A percentile compares a stretch with the other conserved stretches of the same genome.
Conservation (phyloP, 139 green algal genomes). For the Coccomyxa sp. region DNA sequence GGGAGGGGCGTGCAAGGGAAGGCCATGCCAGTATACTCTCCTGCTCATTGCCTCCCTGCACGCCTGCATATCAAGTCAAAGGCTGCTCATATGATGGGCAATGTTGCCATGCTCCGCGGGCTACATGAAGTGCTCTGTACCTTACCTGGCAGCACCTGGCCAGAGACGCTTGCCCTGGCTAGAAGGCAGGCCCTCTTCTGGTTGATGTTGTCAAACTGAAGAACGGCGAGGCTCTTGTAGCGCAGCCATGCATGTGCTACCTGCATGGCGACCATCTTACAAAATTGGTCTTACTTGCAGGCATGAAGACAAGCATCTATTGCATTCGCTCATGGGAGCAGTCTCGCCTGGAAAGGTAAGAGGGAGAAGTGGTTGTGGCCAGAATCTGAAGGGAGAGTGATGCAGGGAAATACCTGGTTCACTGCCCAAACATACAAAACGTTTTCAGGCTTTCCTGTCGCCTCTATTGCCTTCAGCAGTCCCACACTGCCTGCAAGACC, state of each 20-base stretch:
- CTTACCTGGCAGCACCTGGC: conserved; percentile 14
- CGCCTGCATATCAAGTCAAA: conserved; percentile 1
- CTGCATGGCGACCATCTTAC: conserved; percentile 43
- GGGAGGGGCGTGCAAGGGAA: background rate
- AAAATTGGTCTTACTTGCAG: too few relatives aligned
- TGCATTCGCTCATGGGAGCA: too few relatives aligned
- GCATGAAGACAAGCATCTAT: too few relatives aligned
- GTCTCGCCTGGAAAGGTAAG: too few relatives aligned
- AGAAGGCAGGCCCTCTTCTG: conserved; percentile 51
- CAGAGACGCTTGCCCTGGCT: conserved; percentile 26
- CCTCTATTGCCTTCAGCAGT: conserved; percentile 48
- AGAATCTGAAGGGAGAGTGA: too few relatives aligned
- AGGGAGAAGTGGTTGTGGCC: too few relatives aligned
- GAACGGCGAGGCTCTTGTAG: conserved; percentile 41
- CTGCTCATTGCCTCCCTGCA: background rate
- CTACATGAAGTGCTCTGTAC: background rate
- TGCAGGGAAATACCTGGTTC: background rate
- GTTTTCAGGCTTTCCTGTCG: conserved; percentile 16
- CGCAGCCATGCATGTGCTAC: conserved; percentile 55
- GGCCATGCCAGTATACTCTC: conserved; percentile 2
- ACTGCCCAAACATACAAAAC: conserved; percentile 54
- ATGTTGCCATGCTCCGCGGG: conserved; percentile 1
- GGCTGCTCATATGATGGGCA: background rate
- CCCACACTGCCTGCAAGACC: conserved; percentile 61
- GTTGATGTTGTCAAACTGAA: conserved; percentile 62